These are phyloP conservation scores for Chaetomium globosum DNA, from an alignment of 2,329 filamentous ascomycete species.

Conservation along the genomic window DNA sequence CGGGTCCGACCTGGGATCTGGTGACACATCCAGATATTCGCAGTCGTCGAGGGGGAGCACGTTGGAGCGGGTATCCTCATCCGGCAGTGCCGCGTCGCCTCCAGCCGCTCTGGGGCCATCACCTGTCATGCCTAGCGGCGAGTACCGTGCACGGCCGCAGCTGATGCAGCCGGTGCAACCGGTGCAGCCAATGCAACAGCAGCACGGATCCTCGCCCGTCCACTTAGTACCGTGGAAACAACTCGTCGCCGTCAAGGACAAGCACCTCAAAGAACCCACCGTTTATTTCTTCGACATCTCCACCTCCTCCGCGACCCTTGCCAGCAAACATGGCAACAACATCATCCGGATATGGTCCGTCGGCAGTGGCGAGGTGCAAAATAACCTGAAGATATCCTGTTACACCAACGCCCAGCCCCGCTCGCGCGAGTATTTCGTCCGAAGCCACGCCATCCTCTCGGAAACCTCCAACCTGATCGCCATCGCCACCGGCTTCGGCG, in stretches of 20 bases:
- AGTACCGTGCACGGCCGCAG: conserved; percentile 17
- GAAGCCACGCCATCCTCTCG: conserved; percentile 48
- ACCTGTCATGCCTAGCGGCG: conserved; percentile 17
- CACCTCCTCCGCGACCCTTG: conserved; percentile 41
- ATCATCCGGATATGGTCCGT: conserved; percentile 39
- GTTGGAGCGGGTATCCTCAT: conserved; percentile 30
- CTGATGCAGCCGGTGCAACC: conserved; percentile 7
- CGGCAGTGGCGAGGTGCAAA: conserved; percentile 35
- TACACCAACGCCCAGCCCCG: conserved; percentile 46
- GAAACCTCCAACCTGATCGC: conserved; percentile 46
- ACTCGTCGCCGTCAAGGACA: conserved; percentile 30
- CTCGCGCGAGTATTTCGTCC: conserved; percentile 49
- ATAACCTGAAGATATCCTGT: conserved; percentile 45
- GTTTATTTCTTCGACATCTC: conserved; percentile 46
- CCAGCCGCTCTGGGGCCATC: conserved; percentile 5
- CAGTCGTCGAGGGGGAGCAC: conserved; percentile 31
- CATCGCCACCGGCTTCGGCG: conserved; percentile 46
- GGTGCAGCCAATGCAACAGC: conserved; percentile 17
- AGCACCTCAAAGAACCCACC: conserved; percentile 37
- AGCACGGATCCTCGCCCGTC: conserved; percentile 18
- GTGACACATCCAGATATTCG: conserved; percentile 33
- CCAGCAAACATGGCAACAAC: conserved; percentile 43
- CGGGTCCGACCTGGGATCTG: conserved; percentile 27
- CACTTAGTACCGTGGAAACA: conserved; percentile 35
- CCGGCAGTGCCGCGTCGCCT: conserved; percentile 21